These are phyloP conservation scores for Ceratonia siliqua DNA, from an alignment of 306 rosid species.

Conservation along the genomic window DNA sequence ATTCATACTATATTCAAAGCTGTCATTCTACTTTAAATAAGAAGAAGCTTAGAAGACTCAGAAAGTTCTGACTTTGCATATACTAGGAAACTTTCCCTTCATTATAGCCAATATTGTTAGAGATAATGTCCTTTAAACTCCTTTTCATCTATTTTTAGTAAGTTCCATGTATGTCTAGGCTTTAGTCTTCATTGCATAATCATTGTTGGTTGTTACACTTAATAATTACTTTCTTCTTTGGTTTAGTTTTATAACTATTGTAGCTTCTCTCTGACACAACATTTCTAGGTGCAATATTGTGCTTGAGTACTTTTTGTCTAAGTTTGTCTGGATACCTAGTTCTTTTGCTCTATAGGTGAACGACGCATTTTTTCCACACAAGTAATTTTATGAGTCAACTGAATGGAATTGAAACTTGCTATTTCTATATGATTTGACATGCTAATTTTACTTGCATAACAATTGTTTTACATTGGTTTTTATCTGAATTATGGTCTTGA, in stretches of 20 bases:
- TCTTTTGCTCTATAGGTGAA: constrained; percentile 80
- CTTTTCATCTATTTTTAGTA: constrained; percentile 26
- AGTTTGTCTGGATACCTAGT: constrained; percentile 66
- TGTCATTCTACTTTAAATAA: constrained; percentile 9
- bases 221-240: constrained; percentile 18
- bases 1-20: background rate
- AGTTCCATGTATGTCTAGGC: background rate
- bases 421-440: constrained; percentile 15
- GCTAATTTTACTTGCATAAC: constrained; percentile 16
- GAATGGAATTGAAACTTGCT: constrained; percentile 14
- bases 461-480: constrained; percentile 19
- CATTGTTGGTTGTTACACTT: background rate
- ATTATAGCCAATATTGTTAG: background rate
- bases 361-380: constrained; percentile 77
- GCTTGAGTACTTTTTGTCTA: constrained; percentile 78
- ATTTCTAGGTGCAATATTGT: constrained; percentile 78
- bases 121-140: constrained; percentile 6
- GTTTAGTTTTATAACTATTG: constrained; percentile 36
- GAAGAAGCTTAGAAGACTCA: background rate
- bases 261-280: constrained; percentile 90
- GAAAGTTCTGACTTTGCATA: constrained; percentile 1
- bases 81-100: background rate
- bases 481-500: constrained; percentile 20
- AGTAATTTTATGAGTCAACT: constrained; percentile 48
- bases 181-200: constrained; percentile 20